These are phyloP conservation scores for Ogataea salicorniae DNA, from an alignment of 805 yeast genomes.

Conservation along the genomic window DNA sequence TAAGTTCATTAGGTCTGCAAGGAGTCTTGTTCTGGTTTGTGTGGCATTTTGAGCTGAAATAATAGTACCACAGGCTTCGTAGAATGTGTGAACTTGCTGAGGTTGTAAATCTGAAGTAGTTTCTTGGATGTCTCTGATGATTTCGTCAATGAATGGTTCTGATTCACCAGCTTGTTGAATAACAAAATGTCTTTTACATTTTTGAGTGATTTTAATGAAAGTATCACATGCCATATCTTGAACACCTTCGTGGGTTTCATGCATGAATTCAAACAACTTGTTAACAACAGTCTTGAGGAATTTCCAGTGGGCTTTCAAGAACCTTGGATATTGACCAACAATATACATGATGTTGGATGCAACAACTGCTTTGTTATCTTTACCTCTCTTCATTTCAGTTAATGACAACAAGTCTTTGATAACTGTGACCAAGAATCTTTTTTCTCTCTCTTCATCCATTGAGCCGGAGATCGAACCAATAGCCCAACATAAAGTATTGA, in stretches of 20 bases:
- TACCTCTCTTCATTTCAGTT: conserved; percentile 95
- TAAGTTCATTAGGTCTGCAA: conserved; percentile 75
- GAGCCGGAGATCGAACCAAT: conserved; percentile 98
- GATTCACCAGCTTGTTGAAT: conserved; percentile 78
- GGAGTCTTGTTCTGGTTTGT: conserved; percentile 63
- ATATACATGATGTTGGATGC: conserved; percentile 99
- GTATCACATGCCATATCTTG: conserved; percentile 99
- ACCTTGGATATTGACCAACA: conserved; percentile 98
- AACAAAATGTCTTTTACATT: conserved; percentile 94
- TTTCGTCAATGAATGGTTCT: conserved; percentile 89
- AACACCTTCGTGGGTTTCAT: conserved; percentile 99
- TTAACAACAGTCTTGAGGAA: conserved; percentile 92
- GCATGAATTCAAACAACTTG: conserved; percentile 97
- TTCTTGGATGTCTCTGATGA: conserved; percentile 72
- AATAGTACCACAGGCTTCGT: conserved; percentile 95
- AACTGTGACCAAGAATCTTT: conserved; percentile 86
- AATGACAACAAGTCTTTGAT: conserved; percentile 86
- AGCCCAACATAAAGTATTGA: conserved; percentile 98
- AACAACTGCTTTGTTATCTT: conserved; percentile 97
- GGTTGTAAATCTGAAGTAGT: conserved; percentile 93
- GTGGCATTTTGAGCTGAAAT: conserved; percentile 78
- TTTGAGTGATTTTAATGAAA: conserved; percentile 88
- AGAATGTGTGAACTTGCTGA: conserved; percentile 96
- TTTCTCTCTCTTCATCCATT: conserved; percentile 97
- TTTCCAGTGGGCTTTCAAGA: conserved; percentile 96